Conservation (phyloP, 768 basidiomycete genomes). For the Calocybe indica region DNA sequence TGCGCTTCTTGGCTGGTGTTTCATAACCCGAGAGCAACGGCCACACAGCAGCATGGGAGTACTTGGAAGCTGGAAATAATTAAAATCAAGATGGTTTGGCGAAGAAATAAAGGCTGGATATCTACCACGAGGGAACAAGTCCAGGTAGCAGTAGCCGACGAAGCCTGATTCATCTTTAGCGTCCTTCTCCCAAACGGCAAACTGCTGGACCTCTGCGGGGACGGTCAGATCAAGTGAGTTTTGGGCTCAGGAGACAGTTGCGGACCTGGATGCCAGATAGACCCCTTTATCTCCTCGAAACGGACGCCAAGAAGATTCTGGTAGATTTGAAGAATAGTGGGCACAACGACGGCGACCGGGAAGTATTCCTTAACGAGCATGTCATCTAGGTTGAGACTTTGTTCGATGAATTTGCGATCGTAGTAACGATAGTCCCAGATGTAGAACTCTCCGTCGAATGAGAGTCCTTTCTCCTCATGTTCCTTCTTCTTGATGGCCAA, state of each 20-base stretch:
- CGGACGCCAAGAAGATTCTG: constrained; percentile 74
- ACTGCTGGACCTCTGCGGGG: constrained; percentile 69
- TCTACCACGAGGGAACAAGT: constrained; percentile 78
- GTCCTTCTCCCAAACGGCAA: constrained; percentile 78
- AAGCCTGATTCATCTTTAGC: constrained; percentile 68
- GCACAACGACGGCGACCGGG: constrained; percentile 79
- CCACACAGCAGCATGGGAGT: constrained; percentile 87
- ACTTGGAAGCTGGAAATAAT: constrained; percentile 53
- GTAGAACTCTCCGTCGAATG: constrained; percentile 69
- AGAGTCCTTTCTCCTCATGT: constrained; percentile 49
- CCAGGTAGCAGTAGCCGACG: constrained; percentile 82
- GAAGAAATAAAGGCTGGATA: constrained; percentile 4
- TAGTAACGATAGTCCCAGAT: constrained; percentile 85
- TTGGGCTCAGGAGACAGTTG: neutral
- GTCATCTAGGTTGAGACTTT: constrained; percentile 66
- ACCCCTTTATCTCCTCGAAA: constrained; percentile 58
- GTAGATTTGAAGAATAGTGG: constrained; percentile 78
- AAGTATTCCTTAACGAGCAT: constrained; percentile 84
- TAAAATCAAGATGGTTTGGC: neutral
- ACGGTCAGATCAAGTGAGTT: constrained; percentile 2
- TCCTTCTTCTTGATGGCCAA: constrained; percentile 74
- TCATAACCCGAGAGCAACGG: constrained; percentile 63
- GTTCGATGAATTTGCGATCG: constrained; percentile 61
- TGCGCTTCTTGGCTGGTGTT: constrained; percentile 46
- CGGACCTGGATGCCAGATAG: constrained; percentile 77